These are phyloP conservation scores for Citeromyces matritensis DNA, from an alignment of 805 yeast genomes.

Conservation along the genomic window DNA sequence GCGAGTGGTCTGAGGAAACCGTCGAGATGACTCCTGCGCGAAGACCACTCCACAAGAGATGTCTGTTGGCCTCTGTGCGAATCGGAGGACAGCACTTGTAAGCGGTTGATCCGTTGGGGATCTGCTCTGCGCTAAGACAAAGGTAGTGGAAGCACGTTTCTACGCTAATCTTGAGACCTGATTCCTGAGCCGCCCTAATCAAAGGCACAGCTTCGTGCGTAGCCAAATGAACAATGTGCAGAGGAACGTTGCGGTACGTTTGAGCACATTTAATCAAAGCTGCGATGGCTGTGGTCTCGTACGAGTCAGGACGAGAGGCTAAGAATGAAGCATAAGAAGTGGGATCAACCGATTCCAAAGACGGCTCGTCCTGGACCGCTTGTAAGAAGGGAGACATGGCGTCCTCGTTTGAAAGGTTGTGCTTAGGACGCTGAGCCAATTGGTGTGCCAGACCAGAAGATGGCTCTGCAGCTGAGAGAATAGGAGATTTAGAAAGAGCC, in stretches of 20 bases:
- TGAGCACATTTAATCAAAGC: constrained; percentile 52
- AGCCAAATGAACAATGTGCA: constrained; percentile 87
- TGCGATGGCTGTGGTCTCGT: constrained; percentile 74
- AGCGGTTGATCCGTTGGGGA: constrained; percentile 66
- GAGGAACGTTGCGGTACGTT: constrained; percentile 40
- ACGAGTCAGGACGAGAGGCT: constrained; percentile 77
- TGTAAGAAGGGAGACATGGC: constrained; percentile 21
- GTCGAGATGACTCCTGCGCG: constrained; percentile 52
- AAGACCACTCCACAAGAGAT: constrained; percentile 67
- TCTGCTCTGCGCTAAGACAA: constrained; percentile 61
- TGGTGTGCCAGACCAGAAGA: constrained; percentile 27
- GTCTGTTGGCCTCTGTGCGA: constrained; percentile 57
- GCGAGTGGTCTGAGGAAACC: constrained; percentile 92
- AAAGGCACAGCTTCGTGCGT: constrained; percentile 73
- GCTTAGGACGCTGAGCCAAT: constrained; percentile 17
- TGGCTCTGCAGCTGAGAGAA: constrained; percentile 46
- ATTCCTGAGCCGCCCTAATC: constrained; percentile 44
- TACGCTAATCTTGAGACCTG: constrained; percentile 53
- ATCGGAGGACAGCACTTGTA: constrained; percentile 96
- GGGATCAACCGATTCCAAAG: constrained; percentile 36
- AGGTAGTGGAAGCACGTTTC: constrained; percentile 94
- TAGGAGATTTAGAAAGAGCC: constrained; percentile 40
- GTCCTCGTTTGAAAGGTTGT: constrained; percentile 3
- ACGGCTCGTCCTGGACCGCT: constrained; percentile 23
- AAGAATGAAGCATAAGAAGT: constrained; percentile 56